Conservation (phyloP, 2,329 filamentous ascomycete genomes). For the Sclerotinia minor region DNA sequence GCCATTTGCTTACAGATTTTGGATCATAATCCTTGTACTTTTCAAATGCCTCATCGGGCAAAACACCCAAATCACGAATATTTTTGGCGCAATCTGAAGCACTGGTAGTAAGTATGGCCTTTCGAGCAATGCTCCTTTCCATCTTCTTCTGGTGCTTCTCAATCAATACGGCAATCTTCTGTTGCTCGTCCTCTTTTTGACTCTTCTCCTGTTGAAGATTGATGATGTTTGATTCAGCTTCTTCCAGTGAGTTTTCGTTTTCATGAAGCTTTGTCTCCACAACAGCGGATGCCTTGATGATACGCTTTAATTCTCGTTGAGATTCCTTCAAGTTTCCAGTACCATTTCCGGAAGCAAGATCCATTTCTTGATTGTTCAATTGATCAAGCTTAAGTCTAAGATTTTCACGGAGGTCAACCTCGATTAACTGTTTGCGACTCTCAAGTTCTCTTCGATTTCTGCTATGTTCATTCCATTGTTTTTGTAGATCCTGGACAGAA, state of each 20-base stretch:
- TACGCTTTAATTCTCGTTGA: conserved; percentile 77
- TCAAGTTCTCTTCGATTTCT: conserved; percentile 75
- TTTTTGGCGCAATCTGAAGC: conserved; percentile 81
- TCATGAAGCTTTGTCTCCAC: conserved; percentile 70
- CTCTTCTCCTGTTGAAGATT: conserved; percentile 50
- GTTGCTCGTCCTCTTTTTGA: conserved; percentile 69
- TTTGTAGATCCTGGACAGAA: conserved; percentile 71
- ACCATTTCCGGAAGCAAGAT: conserved; percentile 61
- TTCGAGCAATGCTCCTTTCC: conserved; percentile 89
- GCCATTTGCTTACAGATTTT: conserved; percentile 60
- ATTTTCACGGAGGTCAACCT: conserved; percentile 87
- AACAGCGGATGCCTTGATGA: conserved; percentile 65
- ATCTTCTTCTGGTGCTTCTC: conserved; percentile 85
- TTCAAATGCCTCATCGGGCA: conserved; percentile 90
- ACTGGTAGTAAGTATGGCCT: conserved; percentile 74
- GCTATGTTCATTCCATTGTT: conserved; percentile 74
- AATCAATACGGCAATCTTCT: conserved; percentile 74
- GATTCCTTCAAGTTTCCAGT: conserved; percentile 72
- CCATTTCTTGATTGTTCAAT: conserved; percentile 73
- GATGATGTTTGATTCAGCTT: conserved; percentile 44
- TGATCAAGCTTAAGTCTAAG: conserved; percentile 84
- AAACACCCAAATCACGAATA: conserved; percentile 87
- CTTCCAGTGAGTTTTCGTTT: conserved; percentile 72
- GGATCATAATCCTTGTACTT: conserved; percentile 84
- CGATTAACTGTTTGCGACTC: conserved; percentile 76